Base-by-base conservation (phyloP, 2,329 filamentous ascomycete genomes). In the Diplocarpon mali region DNA sequence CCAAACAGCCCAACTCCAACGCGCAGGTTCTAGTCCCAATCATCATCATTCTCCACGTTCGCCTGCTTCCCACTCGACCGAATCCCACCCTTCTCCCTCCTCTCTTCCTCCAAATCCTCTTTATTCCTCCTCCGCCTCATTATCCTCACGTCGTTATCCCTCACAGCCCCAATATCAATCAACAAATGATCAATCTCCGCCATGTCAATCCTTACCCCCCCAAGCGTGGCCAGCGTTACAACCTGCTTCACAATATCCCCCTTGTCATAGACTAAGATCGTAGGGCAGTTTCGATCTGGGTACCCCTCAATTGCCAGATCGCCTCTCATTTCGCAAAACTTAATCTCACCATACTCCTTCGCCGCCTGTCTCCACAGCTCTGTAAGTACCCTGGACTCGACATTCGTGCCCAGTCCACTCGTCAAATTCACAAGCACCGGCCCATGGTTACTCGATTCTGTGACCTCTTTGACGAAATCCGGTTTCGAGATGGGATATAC, bases 251-350 rank as follows among this genome's bases (percentile, higher is more conserved):
- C 80, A 53, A 98, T 95, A 61, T 98, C 86, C 14, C 87, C 88
- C 57, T 95, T 87, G 61, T 82, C 83, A 67, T 98, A 98, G 0
- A 95, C 76, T 51, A 98, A 62, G 30, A 98, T 87, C 0, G 92
- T 98, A 1, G 92, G 92, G 46, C 88, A 95, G 63, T 98, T 98
- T 46, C 76, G 75, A 58, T 96, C 92, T 1, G 92, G 92, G 64
- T 98, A 98, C 34, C 87, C 87, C 63, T 96, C 92, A 56, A 98
- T 95, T 46, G 92, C 95, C 67, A 95, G 78, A 60, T 87, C 81
- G 6, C 82, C 92, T 55, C 82, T 77, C 55, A 98, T 96, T 67
- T 96, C 86, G 64, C 90, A 96, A 66, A 98, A 98, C 67, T 98
- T 98, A 64, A 98, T 71, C 53, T 98, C 90, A 15, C 88, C 87